A percentile compares a stretch with the other conserved stretches of the same genome.
These are phyloP conservation scores for Cordyceps tenuipes DNA, from an alignment of 2,329 filamentous ascomycete species.

Conservation along the genomic window DNA sequence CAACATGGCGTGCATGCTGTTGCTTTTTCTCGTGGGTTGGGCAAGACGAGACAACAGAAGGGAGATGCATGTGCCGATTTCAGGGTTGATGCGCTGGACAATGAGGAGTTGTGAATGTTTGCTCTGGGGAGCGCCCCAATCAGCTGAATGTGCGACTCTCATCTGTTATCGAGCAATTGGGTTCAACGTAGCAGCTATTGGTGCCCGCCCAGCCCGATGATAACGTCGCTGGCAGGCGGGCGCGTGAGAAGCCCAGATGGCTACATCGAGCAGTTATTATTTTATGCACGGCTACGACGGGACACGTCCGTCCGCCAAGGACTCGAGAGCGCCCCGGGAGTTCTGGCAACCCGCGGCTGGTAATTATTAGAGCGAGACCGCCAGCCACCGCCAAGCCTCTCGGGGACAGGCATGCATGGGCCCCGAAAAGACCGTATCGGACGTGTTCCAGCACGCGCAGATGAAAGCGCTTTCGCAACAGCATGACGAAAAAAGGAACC, in stretches of 20 bases:
- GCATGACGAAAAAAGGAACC: neutral
- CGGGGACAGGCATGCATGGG: neutral
- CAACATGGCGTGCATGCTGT: neutral
- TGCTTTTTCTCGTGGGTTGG: slow-evolving; percentile 1
- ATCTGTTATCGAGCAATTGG: no score
- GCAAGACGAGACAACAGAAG: neutral
- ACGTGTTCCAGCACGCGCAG: slow-evolving; percentile 3
- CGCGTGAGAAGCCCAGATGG: no score
- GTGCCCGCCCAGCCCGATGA: no score
- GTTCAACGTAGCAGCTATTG: no score
- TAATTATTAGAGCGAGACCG: neutral
- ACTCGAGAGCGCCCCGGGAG: neutral
- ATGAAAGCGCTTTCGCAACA: neutral
- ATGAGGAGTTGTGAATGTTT: neutral
- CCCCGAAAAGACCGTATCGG: slow-evolving; percentile 8
- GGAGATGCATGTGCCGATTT: neutral
- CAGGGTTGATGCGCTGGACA: neutral
- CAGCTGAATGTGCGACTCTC: no score
- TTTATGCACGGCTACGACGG: neutral
- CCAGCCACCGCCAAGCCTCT: neutral
- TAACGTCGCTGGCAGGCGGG: neutral
- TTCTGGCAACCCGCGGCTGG: no score
- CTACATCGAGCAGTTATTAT: no score
- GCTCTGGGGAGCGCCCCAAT: neutral
- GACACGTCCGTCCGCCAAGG: neutral